phyloP scores from a whole-genome alignment of 192 early-diverging fungal genomes.

The Geranomyces variabilis region DNA sequence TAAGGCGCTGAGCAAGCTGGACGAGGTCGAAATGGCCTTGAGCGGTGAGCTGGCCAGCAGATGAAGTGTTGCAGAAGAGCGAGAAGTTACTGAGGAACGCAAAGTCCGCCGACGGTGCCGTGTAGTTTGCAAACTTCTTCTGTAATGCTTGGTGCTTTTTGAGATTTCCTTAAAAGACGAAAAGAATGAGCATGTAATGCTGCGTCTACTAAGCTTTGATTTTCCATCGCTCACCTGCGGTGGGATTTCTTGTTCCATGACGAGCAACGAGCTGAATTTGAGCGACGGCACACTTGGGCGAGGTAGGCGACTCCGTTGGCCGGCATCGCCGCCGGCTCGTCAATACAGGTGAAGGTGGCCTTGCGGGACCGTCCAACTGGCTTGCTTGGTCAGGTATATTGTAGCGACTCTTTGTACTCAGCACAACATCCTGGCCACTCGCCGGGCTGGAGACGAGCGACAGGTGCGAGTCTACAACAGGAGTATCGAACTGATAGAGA shows the following conservation, averaged over 20 bases:
- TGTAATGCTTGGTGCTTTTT: slow-evolving; percentile 4
- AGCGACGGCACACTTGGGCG: background rate
- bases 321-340: background rate
- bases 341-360: background rate
- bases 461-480: slow-evolving; percentile 1
- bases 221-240: slow-evolving; percentile 9
- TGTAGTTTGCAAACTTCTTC: background rate
- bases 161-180: background rate
- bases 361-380: background rate
- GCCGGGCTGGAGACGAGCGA: background rate
- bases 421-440: background rate
- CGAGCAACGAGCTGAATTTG: slow-evolving; percentile 12
- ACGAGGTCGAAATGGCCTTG: slow-evolving; percentile 35
- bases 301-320: background rate
- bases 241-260: slow-evolving; percentile 30
- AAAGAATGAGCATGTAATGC: background rate
- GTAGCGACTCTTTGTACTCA: slow-evolving; percentile 10
- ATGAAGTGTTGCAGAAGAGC: background rate
- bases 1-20: slow-evolving; percentile 28
- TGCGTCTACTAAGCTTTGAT: too few relatives aligned
- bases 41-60: slow-evolving; percentile 27
- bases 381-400: background rate
- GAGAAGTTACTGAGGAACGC: slow-evolving; percentile 32
- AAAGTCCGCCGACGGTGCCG: background rate
- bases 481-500: slow-evolving; percentile 7